These are phyloP conservation scores for Eimeria maxima DNA, from an alignment of 169 alveolate genomes.

Conservation along the genomic window DNA sequence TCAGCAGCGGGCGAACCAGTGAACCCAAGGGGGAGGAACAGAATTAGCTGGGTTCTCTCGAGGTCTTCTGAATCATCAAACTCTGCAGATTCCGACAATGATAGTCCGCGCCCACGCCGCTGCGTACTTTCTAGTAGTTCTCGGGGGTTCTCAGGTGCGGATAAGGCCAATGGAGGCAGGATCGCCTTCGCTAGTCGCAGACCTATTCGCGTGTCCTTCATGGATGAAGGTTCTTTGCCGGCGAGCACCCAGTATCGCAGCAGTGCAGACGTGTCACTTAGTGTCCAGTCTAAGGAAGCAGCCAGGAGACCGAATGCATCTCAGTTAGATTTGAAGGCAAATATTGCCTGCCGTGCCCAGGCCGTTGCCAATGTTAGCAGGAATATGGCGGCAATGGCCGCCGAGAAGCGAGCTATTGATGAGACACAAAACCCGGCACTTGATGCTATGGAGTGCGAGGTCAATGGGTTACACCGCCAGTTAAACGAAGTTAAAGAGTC, in stretches of 20 bases:
- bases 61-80: neutral
- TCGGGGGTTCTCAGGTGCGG: neutral
- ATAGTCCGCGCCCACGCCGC: neutral
- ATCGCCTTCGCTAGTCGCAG: neutral
- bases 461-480: slow-evolving; percentile 26
- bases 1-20: neutral
- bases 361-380: slow-evolving; percentile 46
- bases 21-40: neutral
- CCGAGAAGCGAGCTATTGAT: slow-evolving; percentile 31
- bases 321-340: neutral
- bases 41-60: neutral
- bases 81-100: slow-evolving; percentile 4
- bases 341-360: slow-evolving; percentile 12
- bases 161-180: neutral
- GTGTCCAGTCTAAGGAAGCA: neutral
- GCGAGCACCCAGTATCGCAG: neutral
- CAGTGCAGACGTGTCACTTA: neutral
- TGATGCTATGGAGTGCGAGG: slow-evolving; percentile 43
- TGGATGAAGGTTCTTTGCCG: neutral
- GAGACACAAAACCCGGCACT: slow-evolving; percentile 36
- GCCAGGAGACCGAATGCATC: neutral
- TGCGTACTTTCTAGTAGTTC: neutral
- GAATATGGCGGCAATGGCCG: slow-evolving; percentile 47
- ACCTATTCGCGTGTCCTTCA: slow-evolving; percentile 52
- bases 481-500: slow-evolving; percentile 39